Evolutionary conservation across 352 stramenopile species (phyloP), one percentile per base, ranked within the genome.

Genomic region (Phytophthora sp.): DNA sequence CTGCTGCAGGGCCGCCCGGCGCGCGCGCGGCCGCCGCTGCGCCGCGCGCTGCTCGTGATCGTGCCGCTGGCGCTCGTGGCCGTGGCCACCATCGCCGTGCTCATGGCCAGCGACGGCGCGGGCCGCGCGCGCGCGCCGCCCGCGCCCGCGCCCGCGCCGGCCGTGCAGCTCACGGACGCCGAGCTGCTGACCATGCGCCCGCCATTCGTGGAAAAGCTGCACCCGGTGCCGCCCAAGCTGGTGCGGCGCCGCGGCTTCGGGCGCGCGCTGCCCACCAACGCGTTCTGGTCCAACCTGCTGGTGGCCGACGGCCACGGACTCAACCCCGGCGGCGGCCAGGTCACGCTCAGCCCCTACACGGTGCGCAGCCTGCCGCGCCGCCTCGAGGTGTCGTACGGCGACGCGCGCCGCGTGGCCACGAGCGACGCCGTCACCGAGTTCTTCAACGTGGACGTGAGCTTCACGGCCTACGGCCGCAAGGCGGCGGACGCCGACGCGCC

Each of bases 261-360:
- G 10, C 56, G 65, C 18, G 74, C 85, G 34, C 73, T 93, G 41
- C 92, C 92, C 11, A 97, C 92, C 18, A 96, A 96, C 44, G 83
- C 84, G 26, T 98, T 94, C 74, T 98, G 90, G 88, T 92, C 88
- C 1, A 97, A 97, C 43, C 52, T 96, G 32, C 76, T 96, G 18
- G 77, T 97, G 26, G 82, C 66, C 30, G 86, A 95, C 49, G 62
- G 75, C 32, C 86, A 95, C 60, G 86, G 82, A 0, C 65, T 90
- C 15, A 92, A 92, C 54, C 62, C 73, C 26, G 91, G 91, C 17
- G 76, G 74, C 15, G 85, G 82, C 12, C 69, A 91, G 41, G 74
- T 97, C 17, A 95, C 88, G 24, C 66, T 95, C 9, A 89, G 84
- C 35, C 91, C 91, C 15, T 96, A 95, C 65, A 92, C 85, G 2